Evolutionary conservation across 2,329 filamentous ascomycete species (phyloP).

Genomic region (Drechslera avenae): DNA sequence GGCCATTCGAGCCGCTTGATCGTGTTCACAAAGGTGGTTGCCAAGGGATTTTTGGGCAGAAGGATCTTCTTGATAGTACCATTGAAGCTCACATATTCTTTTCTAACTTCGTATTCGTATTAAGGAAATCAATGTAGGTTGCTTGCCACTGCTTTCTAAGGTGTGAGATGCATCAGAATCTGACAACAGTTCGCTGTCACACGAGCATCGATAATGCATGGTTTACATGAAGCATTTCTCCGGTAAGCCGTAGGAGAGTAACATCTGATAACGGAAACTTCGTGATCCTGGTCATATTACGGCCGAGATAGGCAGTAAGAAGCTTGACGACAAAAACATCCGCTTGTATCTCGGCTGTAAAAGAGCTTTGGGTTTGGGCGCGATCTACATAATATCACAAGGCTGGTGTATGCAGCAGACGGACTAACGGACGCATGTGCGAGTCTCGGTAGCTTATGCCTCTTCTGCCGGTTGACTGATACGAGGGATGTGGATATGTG

Average conservation of each 20-base stretch:
- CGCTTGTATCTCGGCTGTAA: not conserved
- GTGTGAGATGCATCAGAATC: no score
- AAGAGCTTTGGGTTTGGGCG: no score
- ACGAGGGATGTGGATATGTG: not conserved
- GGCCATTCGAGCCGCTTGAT: no score
- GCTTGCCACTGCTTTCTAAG: no score
- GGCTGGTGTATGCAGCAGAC: not conserved
- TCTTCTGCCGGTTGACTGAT: not conserved
- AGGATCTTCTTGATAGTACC: no score
- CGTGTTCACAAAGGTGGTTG: no score
- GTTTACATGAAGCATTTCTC: not conserved
- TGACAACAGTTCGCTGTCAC: not conserved
- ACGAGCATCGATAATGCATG: not conserved
- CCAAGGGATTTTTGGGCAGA: no score
- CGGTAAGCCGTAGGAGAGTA: not conserved
- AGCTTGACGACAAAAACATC: constrained; percentile 23
- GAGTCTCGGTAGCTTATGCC: not conserved
- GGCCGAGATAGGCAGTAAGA: constrained; percentile 5
- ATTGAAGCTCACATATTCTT: no score
- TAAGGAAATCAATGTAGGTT: no score
- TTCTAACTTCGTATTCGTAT: no score
- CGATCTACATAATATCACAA: no score
- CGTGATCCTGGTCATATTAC: not conserved
- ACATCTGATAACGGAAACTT: not conserved
- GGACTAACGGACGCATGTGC: not conserved